Evolutionary conservation across 768 basidiomycete species (phyloP), one percentile per base, ranked within the genome.

Genomic region (Exsudoporus frostii): DNA sequence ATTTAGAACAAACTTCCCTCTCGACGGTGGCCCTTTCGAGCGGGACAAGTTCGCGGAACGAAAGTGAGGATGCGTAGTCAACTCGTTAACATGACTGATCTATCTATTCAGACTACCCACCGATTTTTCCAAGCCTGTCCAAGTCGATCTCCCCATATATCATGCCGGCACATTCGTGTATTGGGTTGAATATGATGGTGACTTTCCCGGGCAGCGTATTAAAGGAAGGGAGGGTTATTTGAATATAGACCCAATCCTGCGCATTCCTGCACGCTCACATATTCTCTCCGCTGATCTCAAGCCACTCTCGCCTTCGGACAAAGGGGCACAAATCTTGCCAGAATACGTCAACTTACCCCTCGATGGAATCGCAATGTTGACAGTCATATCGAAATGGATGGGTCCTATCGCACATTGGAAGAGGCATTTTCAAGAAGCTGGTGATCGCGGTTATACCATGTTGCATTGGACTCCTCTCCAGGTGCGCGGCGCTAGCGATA

Each of bases 321-420:
- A 79, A 15, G 88, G 86, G 7, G 79, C 77, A 7, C 67, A 67
- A 2, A 66, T 90, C 53, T 63, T 74, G 42, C 68, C 79, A 8
- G 73, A 83, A 45, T 68, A 73, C 44, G 76, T 89, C 57, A 78
- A 89, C 60, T 74, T 98, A 17, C 88, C 93, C 2, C 79, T 98
- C 39, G 89, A 97, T 66, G 93, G 90, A 15, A 78, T 99, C 8
- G 82, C 88, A 32, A 86, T 98, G 64, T 75, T 98, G 50, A 94
- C 91, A 5, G 78, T 96, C 36, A 85, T 99, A 41, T 96, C 94
- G 2, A 99, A 99, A 69, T 99, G 97, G 97, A 97, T 98, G 92
- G 96, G 95, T 2, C 79, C 87, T 1, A 71, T 92, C 33, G 69
- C 75, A 11, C 76, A 85, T 29, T 98, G 97, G 97, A 76, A 73